Base-by-base conservation (phyloP, 1,139 yeast genomes). In the Wickerhamomyces sp. region DNA sequence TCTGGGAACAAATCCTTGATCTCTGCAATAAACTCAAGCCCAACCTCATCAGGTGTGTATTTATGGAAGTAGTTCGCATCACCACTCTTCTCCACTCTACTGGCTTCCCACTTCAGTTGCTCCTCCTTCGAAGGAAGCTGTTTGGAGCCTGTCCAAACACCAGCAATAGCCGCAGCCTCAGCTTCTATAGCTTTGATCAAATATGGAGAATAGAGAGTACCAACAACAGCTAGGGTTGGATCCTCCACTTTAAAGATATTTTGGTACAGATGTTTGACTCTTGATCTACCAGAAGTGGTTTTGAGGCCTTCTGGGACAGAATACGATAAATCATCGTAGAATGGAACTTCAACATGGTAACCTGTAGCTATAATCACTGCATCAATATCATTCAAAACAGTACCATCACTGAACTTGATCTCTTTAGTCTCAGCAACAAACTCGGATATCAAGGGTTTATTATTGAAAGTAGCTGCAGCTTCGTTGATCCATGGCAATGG, bases 321-420 rank as follows among this genome's bases (percentile, higher is more conserved):
- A 15, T 28, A 28, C 5, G 40, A 81, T 79, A 39, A 67, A 61
- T 22, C 51, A 3, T 65, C 66, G 41, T n/a, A 20, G 21, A 68
- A 29, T 5, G 37, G 38, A 6, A 26, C 9, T 15, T 36, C 34
- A n/a, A 36, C 12, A 25, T 36, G 38, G 20, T 75, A 81, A 0
- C 88, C 88, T 1, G 89, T 81, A 26, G 85, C 82, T 55, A 74
- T 79, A 7, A 82, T 55, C 15, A 81, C 56, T 17, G 49, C 53
- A 41, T 76, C 84, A 33, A 79, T 65, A 36, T 65, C 60, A 1
- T 52, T 51, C 18, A 73, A 43, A 2, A 42, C 44, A 2, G 60
- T 40, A 1, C 79, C 80, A 48, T 70, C 72, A 7, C 19, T 15
- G 17, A 72, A 62, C 26, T 51, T 42, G 35, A 68, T 60, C 19